Evolutionary conservation across 2,329 filamentous ascomycete species (phyloP).

Genomic region (Aureobasidium pullulans): DNA sequence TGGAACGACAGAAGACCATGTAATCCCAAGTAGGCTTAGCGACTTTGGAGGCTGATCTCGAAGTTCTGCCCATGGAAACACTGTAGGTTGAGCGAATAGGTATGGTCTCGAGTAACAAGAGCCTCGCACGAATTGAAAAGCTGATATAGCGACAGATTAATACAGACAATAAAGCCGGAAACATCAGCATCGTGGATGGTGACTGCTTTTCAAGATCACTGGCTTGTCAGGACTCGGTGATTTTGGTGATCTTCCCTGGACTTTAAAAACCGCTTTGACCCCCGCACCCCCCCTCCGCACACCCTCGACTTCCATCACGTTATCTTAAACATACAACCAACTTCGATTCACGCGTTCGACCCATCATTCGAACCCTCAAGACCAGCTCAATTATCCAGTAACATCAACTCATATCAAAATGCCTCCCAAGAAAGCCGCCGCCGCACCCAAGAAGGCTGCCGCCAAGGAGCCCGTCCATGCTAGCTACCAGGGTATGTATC

Average conservation of each 20-base stretch:
- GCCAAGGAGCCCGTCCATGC: constrained; percentile 49
- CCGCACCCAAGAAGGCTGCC: constrained; percentile 50
- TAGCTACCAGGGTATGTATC: constrained; percentile 56
- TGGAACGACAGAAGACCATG: neutral
- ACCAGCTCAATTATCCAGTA: constrained; percentile 21
- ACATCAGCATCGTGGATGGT: neutral
- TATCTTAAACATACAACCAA: constrained; percentile 11
- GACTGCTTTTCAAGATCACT: neutral
- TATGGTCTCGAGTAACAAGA: neutral
- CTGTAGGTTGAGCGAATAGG: neutral
- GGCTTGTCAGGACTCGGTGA: neutral
- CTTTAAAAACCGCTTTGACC: constrained; percentile 2
- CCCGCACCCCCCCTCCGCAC: neutral
- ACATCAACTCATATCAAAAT: constrained; percentile 37
- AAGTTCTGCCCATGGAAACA: neutral
- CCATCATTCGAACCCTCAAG: constrained; percentile 31
- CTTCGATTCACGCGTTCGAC: constrained; percentile 14
- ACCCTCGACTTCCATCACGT: constrained; percentile 16
- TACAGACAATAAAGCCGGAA: neutral
- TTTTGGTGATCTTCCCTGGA: neutral
- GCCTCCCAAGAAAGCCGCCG: constrained; percentile 56
- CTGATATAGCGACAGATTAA: neutral
- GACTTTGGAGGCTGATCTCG: neutral
- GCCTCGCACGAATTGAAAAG: neutral
- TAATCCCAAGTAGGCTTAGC: neutral